Percentiles rank a stretch among this genome's conserved stretches.
Evolutionary conservation across 2,329 filamentous ascomycete species (phyloP).

Genomic region (Sporothrix protearum): DNA sequence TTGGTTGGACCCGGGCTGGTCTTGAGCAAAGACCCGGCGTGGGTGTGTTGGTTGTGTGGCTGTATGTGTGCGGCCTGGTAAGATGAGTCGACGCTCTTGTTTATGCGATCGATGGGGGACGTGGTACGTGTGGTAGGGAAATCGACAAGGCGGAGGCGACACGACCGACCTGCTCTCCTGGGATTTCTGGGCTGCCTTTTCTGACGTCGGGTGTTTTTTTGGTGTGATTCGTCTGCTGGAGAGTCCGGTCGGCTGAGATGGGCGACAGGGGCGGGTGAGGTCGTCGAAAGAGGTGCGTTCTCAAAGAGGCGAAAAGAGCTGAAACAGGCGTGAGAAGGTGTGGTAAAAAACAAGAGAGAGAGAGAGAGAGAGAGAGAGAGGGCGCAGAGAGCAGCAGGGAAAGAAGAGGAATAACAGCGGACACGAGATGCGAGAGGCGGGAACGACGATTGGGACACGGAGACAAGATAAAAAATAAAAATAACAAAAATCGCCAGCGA

Average conservation of each 20-base stretch:
- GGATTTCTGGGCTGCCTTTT: not conserved
- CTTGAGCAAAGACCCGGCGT: not conserved
- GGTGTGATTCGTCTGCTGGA: too few relatives aligned
- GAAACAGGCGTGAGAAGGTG: constrained; percentile 4
- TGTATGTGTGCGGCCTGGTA: not conserved
- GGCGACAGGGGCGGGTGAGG: constrained; percentile 3
- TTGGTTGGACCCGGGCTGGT: constrained; percentile 6
- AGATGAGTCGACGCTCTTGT: not conserved
- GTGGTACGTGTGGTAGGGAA: not conserved
- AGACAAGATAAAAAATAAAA: not conserved
- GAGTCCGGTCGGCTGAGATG: too few relatives aligned
- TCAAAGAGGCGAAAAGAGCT: constrained; percentile 6
- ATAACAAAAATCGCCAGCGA: not conserved
- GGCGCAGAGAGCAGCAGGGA: too few relatives aligned
- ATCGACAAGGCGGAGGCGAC: not conserved
- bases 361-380: not conserved
- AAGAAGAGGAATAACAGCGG: not conserved
- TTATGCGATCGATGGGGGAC: not conserved
- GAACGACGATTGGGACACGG: not conserved
- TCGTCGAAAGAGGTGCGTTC: not conserved
- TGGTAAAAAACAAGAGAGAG: not conserved
- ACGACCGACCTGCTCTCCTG: not conserved
- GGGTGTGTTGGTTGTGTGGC: not conserved
- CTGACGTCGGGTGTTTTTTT: not conserved
- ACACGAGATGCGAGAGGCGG: not conserved